These are phyloP conservation scores for Inga oerstediana DNA, from an alignment of 306 rosid species.

Conservation along the genomic window DNA sequence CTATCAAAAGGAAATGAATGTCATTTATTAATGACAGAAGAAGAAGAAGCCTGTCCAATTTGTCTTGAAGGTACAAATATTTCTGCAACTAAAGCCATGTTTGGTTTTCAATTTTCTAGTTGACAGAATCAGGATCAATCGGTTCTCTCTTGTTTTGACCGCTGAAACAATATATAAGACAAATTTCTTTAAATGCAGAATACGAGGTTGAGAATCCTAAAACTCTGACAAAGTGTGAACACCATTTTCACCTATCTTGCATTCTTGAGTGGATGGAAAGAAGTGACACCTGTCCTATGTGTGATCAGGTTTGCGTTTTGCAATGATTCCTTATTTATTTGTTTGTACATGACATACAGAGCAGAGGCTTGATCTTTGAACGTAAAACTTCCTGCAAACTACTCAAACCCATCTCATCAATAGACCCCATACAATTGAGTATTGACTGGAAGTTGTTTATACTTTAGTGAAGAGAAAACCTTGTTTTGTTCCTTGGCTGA, in stretches of 20 bases:
- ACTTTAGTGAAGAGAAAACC: background rate
- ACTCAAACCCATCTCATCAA: background rate
- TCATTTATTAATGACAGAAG: conserved; percentile 47
- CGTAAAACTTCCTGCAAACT: background rate
- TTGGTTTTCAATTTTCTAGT: conserved; percentile 21
- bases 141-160: background rate
- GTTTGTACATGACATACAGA: background rate
- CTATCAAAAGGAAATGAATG: conserved; percentile 45
- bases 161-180: conserved; percentile 20
- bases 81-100: conserved; percentile 12
- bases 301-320: conserved; percentile 57
- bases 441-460: background rate
- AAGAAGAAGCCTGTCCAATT: conserved; percentile 85
- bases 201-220: conserved; percentile 67
- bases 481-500: background rate
- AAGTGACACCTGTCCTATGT: conserved; percentile 77
- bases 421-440: background rate
- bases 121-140: conserved; percentile 20
- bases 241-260: conserved; percentile 79
- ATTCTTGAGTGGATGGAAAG: conserved; percentile 88
- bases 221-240: conserved; percentile 59
- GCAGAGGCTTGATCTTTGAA: background rate
- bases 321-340: background rate
- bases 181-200: conserved; percentile 42
- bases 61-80: conserved; percentile 75